Conservation (phyloP, 768 basidiomycete species). For the Rhizopogon sp. region DNA sequence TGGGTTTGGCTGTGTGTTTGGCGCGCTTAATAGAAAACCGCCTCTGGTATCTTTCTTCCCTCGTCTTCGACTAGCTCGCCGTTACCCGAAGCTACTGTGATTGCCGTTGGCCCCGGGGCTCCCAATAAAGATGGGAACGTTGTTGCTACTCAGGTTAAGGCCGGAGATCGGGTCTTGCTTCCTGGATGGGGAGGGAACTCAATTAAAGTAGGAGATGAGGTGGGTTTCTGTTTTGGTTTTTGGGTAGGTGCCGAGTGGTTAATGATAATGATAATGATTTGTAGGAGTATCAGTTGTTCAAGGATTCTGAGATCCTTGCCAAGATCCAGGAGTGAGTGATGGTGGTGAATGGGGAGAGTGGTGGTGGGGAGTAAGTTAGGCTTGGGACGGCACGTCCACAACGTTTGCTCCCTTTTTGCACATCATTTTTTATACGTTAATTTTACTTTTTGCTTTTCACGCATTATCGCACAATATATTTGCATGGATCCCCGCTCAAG, state of each 20-base stretch:
- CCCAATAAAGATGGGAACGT: conserved; percentile 80
- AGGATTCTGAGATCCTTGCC: conserved; percentile 91
- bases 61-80: conserved; percentile 78
- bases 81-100: conserved; percentile 95
- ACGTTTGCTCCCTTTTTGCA: conserved; percentile 6
- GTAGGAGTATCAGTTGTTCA: conserved; percentile 94
- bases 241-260: neutral
- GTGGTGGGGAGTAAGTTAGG: neutral
- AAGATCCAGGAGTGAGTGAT: conserved; percentile 80
- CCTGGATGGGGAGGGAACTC: conserved; percentile 96
- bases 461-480: conserved; percentile 17
- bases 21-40: conserved; percentile 76
- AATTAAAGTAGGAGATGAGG: conserved; percentile 97
- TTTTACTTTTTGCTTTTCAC: conserved; percentile 10
- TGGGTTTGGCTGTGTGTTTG: neutral
- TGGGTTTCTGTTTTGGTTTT: conserved; percentile 33
- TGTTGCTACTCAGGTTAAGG: conserved; percentile 70
- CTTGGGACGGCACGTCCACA: neutral
- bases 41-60: conserved; percentile 93
- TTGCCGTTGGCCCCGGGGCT: conserved; percentile 94
- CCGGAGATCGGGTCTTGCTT: conserved; percentile 89
- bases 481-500: conserved; percentile 25
- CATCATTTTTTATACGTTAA: conserved; percentile 13
- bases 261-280: neutral
- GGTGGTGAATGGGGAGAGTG: neutral